These are phyloP conservation scores for Talaromyces liani DNA, from an alignment of 495 filamentous ascomycete genomes.

Conservation along the genomic window DNA sequence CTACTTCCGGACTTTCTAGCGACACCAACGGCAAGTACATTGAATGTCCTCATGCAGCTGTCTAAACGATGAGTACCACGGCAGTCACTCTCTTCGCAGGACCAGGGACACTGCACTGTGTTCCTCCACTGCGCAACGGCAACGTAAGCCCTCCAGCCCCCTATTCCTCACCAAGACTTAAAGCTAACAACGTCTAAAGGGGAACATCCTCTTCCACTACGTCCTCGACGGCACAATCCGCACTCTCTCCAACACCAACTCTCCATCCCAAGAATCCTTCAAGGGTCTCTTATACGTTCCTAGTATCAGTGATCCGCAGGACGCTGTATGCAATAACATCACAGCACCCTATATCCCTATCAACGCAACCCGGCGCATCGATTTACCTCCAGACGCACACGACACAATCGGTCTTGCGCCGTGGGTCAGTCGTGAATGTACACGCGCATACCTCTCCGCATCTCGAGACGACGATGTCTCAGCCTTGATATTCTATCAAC, in stretches of 20 bases:
- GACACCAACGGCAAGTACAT: neutral
- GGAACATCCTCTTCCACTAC: constrained; percentile 57
- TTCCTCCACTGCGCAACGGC: constrained; percentile 10
- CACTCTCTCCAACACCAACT: constrained; percentile 59
- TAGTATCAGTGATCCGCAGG: constrained; percentile 23
- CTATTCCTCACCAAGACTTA: neutral
- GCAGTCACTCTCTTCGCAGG: constrained; percentile 35
- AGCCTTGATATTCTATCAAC: constrained; percentile 71
- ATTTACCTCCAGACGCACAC: constrained; percentile 52
- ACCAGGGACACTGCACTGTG: constrained; percentile 17
- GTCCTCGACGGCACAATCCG: constrained; percentile 53
- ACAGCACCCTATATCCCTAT: constrained; percentile 52
- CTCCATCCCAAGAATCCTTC: constrained; percentile 47
- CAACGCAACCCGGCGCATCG: constrained; percentile 64
- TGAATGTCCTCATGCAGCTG: neutral
- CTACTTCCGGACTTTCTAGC: neutral
- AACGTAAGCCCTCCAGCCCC: constrained; percentile 20
- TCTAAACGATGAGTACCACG: constrained; percentile 17
- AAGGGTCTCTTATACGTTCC: constrained; percentile 81
- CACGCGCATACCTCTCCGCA: constrained; percentile 57
- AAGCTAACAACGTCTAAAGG: constrained; percentile 27
- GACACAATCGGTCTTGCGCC: constrained; percentile 69
- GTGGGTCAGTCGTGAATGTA: constrained; percentile 71
- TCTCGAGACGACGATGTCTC: constrained; percentile 48
- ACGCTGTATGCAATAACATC: constrained; percentile 48